These are phyloP conservation scores for Panicum virgatum DNA, from an alignment of 202 grass and related monocot genomes.

Conservation along the genomic window DNA sequence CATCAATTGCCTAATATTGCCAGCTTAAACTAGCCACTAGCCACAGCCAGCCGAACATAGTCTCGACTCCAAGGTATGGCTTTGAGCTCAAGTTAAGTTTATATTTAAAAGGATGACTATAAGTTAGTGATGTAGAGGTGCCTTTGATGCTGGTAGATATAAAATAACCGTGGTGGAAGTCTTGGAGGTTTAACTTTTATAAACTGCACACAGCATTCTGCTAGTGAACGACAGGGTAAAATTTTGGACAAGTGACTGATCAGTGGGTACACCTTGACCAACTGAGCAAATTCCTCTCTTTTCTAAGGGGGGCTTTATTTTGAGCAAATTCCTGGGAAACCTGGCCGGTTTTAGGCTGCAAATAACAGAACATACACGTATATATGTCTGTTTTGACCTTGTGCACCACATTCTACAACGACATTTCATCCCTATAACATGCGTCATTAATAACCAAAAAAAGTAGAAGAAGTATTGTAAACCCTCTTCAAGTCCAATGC, in stretches of 20 bases:
- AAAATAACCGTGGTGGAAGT: neutral
- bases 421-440: slow-evolving; percentile 23
- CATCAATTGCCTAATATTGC: neutral
- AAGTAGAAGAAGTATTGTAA: slow-evolving; percentile 16
- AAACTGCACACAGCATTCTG: neutral
- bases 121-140: neutral
- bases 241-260: neutral
- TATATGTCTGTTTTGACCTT: neutral
- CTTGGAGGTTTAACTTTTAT: neutral
- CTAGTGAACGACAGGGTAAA: neutral
- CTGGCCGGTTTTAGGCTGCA: neutral
- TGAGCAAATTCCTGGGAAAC: neutral
- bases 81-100: neutral
- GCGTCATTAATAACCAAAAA: slow-evolving; percentile 6
- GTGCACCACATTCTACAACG: neutral
- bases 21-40: no score
- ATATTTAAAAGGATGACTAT: neutral
- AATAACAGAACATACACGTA: neutral
- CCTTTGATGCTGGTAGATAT: neutral
- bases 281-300: neutral
- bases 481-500: slow-evolving; percentile 9
- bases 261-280: neutral
- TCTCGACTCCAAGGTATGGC: neutral
- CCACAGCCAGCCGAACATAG: no score
- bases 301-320: no score